Base-by-base conservation (phyloP, 345 rosid genomes). In the Populus tremula region DNA sequence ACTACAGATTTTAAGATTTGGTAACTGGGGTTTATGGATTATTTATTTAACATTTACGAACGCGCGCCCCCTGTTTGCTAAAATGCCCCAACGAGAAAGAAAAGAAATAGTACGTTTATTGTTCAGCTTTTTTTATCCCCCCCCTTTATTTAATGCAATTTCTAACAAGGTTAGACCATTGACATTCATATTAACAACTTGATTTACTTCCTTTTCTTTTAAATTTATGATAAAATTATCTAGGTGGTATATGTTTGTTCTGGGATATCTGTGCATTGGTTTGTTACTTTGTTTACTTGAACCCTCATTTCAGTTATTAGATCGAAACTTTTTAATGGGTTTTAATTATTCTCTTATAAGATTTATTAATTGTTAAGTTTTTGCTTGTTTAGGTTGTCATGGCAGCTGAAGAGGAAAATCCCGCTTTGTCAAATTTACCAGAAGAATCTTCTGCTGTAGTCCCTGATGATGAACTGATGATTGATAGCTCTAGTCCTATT, bases 321-420 rank as follows among this genome's bases (percentile, higher is more conserved):
- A 45, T 45, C 16, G 50, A 45, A 3, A n/a, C n/a, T 8, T 10
- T 10, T 56, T n/a, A 21, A 56, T n/a, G 63, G 13, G 25, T 56
- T 56, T 56, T 56, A 56, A 45, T 5, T 45, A 13, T 2, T 45
- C 50, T 45, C 17, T 14, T 45, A 45, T 45, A 45, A n/a, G 27
- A 13, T 33, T 18, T 18, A 8, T 20, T n/a, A 74, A 36, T 41
- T 23, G 54, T 59, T 23, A 6, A 67, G 29, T 2, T 66, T 31
- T 31, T 5, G 14, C 27, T 23, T 16, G 47, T 16, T 45, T 41
- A 82, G 90, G 83, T 71, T 59, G 68, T 73, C 76, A 94, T 94
- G 98, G 92, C 80, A 43, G 82, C 86, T n/a, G 91, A 88, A 54
- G 93, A 90, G 69, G 92, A 90, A 78, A 83, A 79, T 61, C 74